Evolutionary conservation across 169 alveolate species (phyloP), one percentile per base, ranked within the genome.

Genomic region (Plasmodium blacklocki): DNA sequence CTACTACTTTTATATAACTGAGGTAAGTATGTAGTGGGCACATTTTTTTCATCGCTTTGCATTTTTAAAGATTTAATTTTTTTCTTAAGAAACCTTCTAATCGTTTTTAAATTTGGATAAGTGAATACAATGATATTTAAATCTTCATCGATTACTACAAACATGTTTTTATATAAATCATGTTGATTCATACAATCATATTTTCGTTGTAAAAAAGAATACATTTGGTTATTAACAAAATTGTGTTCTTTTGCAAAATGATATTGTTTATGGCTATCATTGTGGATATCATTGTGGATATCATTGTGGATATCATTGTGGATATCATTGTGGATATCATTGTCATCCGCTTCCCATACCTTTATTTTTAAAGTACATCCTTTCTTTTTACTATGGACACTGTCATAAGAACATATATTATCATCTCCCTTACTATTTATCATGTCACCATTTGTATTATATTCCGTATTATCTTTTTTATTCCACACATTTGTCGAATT

Each of bases 21-120:
- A 12, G 90, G 90, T 26, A 80, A 59, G 11, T 68, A 67, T 15
- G 90, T 80, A 12, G 47, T 80, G 9, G 90, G 90, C 8, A 80
- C 43, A 18, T 80, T 73, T 32, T 32, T 32, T 14, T 50, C 71
- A 59, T 72, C 58, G 7, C 73, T 62, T 12, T 50, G 5, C 6
- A 12, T 1, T 47, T 80, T 80, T 73, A 80, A 54, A 2, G 73
- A 80, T 47, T 80, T 60, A 7, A 80, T 80, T 50, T 80, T 80
- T 49, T 29, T 66, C 59, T 68, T 80, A 1, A 80, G 12, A 73
- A 80, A 68, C 12, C 23, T 59, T 49, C 45, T 80, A 50, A 80
- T 80, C 2, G 90, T 68, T 19, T 21, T 43, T 32, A 80, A 14
- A 43, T 70, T 80, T 1, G 90, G 90, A 62, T 80, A 80, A 23